Conservation (phyloP, 129 eudicot genomes). For the sunflower (Helianthus annuus) region DNA sequence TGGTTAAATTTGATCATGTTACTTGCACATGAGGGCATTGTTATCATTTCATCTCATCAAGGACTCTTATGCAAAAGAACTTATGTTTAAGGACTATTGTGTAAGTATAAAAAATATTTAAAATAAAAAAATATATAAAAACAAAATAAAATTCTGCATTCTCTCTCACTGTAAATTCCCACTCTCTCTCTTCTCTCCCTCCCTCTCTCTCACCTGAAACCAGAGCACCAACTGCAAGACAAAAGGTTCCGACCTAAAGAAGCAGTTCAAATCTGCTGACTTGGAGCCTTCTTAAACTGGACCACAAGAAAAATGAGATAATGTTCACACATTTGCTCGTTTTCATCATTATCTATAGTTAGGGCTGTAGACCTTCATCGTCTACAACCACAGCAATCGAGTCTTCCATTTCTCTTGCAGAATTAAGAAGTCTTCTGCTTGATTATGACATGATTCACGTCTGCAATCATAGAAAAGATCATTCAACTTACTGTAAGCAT, state of each 20-base stretch:
- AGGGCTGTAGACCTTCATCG: no score
- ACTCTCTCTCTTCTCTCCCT: no score
- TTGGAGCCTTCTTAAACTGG: slow-evolving; percentile 95
- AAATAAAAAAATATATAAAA: no score
- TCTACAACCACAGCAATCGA: slow-evolving; percentile 89
- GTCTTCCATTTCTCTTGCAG: slow-evolving; percentile 99
- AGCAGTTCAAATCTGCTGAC: slow-evolving; percentile 96
- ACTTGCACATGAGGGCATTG: no score
- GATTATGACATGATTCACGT: slow-evolving; percentile 98
- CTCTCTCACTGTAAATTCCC: no score
- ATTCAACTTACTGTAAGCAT: slow-evolving; percentile 1
- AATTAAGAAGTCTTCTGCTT: slow-evolving; percentile 99
- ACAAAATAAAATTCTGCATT: no score
- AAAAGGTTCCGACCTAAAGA: slow-evolving; percentile 96
- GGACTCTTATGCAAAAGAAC: no score
- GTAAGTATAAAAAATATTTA: no score
- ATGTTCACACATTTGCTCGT: not conserved
- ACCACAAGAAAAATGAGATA: not conserved
- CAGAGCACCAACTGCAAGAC: slow-evolving; percentile 88
- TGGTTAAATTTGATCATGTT: no score
- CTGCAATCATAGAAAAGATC: slow-evolving; percentile 41
- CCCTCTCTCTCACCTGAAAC: no score
- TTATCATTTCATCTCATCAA: no score
- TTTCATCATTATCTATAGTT: not conserved
- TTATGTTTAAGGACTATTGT: no score